phyloP scores from a whole-genome alignment of 2,329 filamentous ascomycete genomes.

The Microdochium paspali region DNA sequence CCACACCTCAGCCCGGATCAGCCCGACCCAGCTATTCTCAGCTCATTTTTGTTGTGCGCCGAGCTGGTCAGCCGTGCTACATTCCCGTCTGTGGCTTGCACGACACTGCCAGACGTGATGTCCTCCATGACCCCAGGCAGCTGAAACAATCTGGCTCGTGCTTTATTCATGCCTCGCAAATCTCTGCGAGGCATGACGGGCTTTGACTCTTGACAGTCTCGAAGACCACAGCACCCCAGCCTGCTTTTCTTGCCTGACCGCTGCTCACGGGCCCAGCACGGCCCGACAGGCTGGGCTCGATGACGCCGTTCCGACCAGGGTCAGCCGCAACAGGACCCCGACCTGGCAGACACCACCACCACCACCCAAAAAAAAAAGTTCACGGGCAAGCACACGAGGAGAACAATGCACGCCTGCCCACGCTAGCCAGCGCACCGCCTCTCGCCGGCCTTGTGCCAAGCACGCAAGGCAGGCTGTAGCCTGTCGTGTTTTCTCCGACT shows the following conservation, averaged over 20 bases:
- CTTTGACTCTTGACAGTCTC: background rate
- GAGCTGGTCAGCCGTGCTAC: too few species aligned
- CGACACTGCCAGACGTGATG: too few species aligned
- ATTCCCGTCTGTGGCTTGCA: too few species aligned
- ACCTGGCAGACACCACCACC: background rate
- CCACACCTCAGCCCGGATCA: too few species aligned
- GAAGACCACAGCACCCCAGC: background rate
- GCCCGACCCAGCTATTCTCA: too few species aligned
- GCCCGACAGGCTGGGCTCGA: background rate
- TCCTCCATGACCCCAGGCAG: too few species aligned
- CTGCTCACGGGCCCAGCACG: background rate
- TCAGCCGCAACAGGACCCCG: background rate
- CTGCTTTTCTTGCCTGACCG: background rate
- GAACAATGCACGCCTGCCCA: background rate
- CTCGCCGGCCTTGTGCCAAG: too few species aligned
- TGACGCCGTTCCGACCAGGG: background rate
- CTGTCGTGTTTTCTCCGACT: too few species aligned
- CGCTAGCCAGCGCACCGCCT: background rate
- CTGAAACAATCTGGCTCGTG: too few species aligned
- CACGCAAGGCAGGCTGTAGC: too few species aligned
- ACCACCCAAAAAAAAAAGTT: background rate
- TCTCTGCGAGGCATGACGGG: background rate
- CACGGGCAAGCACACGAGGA: background rate
- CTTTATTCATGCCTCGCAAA: too few species aligned
- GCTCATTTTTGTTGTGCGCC: too few species aligned